Evolutionary conservation across 2,329 filamentous ascomycete genomes (phyloP), one percentile per base, ranked within the genome.

Genomic region (Xenosphaeropsis pyriputrescens): DNA sequence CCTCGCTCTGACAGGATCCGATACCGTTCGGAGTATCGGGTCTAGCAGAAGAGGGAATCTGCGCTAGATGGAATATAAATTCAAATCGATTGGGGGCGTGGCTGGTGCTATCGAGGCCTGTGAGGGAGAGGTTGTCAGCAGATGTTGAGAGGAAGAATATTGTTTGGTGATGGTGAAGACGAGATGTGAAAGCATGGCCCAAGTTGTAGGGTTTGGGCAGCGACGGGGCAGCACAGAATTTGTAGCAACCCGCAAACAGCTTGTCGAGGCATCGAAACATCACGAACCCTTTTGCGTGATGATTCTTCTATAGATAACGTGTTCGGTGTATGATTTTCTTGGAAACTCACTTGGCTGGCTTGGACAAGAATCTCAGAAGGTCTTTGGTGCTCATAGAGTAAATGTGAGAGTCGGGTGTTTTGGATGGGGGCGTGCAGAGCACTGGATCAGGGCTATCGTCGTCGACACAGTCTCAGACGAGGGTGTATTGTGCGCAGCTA

Each of bases 381-480:
- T 93, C 84, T 67, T 79, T 82, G 62, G 73, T 79, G 81, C 76
- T 88, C 86, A 94, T 94, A 79, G 76, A 84, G 75, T 62, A 65
- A 35, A 44, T 33, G 39, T 32, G 26, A 34, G 37, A 7, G 15
- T 18, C 18, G 18, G 18, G 18, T 35, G 6, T 35, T 32, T 32
- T 32, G 3, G 8, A 26, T 26, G 8, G 22, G 22, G 22, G 22
- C 22, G 22, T 26, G 22, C 22, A 26, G 22, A 26, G 22, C 22
- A 26, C 22, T 26, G 8, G 4, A 26, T 5, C 22, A 26, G 22
- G 8, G 22, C 22, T 26, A 9, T 26, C 8, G 22, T 26, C 8
- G 22, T 26, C 22, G 22, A 26, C 22, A 26, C 22, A 26, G 7
- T 26, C 22, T 26, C 22, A 11, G 22, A 26, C 22, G 22, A 26